These are phyloP conservation scores for Xylaria sp. DNA, from an alignment of 495 filamentous ascomycete species.

Conservation along the genomic window DNA sequence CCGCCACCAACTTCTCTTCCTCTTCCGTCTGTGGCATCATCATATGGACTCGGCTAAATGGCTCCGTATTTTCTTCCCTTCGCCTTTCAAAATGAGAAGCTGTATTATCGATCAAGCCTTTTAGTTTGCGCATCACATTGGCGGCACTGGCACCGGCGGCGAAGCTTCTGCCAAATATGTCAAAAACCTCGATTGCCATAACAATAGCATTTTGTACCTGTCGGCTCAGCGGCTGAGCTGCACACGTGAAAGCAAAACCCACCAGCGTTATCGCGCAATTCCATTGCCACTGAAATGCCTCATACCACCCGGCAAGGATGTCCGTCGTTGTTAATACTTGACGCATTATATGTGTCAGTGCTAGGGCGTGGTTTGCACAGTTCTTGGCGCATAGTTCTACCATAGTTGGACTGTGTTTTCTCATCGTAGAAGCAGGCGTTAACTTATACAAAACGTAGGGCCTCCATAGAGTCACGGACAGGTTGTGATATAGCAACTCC, in stretches of 20 bases:
- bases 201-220: neutral
- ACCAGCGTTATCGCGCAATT: constrained; percentile 58
- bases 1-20: too few species aligned
- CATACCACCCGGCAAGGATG: constrained; percentile 57
- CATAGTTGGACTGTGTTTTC: neutral
- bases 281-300: constrained; percentile 61
- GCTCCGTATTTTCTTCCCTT: too few species aligned
- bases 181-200: constrained; percentile 44
- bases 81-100: neutral
- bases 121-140: constrained; percentile 42
- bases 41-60: too few species aligned
- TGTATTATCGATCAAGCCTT: constrained; percentile 23
- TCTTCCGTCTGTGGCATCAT: too few species aligned
- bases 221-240: constrained; percentile 18
- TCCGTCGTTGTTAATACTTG: constrained; percentile 54
- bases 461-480: constrained; percentile 52
- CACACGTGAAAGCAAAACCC: constrained; percentile 57
- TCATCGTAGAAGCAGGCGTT: constrained; percentile 53
- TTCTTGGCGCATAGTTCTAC: neutral
- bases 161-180: constrained; percentile 54
- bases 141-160: constrained; percentile 53
- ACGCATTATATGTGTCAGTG: constrained; percentile 56
- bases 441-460: constrained; percentile 53
- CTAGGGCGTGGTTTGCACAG: constrained; percentile 28
- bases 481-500: constrained; percentile 59